phyloP scores from a whole-genome alignment of 768 basidiomycete genomes.

The Russula ochroleuca region DNA sequence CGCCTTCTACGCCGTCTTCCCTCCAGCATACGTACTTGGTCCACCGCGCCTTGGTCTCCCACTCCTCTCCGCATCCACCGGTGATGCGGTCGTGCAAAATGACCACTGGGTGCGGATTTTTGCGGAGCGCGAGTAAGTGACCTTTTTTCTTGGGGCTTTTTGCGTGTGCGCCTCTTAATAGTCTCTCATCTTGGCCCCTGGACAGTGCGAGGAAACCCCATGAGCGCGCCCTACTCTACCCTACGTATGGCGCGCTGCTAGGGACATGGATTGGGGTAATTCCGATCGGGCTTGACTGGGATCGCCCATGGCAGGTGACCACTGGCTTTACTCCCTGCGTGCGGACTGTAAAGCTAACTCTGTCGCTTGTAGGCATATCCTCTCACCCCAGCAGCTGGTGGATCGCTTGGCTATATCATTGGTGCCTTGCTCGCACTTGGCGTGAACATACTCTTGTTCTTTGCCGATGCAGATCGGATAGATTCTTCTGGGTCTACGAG shows the following conservation, averaged over 20 bases:
- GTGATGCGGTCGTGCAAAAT: constrained; percentile 48
- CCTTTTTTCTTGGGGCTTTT: not conserved
- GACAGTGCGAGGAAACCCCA: constrained; percentile 54
- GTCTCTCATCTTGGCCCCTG: constrained; percentile 1
- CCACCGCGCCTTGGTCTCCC: constrained; percentile 41
- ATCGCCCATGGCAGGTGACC: constrained; percentile 89
- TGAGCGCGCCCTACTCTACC: constrained; percentile 78
- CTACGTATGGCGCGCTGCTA: constrained; percentile 61
- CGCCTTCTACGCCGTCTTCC: constrained; percentile 58
- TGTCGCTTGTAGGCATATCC: constrained; percentile 64
- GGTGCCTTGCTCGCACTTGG: constrained; percentile 55
- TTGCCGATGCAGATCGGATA: constrained; percentile 29
- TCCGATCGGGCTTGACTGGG: constrained; percentile 93
- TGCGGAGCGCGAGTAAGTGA: constrained; percentile 71
- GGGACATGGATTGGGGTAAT: constrained; percentile 82
- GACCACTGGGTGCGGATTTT: constrained; percentile 77
- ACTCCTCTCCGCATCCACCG: constrained; percentile 31
- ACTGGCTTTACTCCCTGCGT: constrained; percentile 1
- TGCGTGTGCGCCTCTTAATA: not conserved
- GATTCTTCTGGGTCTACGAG: not conserved
- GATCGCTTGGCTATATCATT: constrained; percentile 61
- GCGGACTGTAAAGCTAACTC: constrained; percentile 18
- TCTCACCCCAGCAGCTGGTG: constrained; percentile 68
- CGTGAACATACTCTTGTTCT: constrained; percentile 36
- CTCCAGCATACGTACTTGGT: constrained; percentile 68